phyloP scores from a whole-genome alignment of 2,329 filamentous ascomycete genomes.

The Talaromyces sp. region DNA sequence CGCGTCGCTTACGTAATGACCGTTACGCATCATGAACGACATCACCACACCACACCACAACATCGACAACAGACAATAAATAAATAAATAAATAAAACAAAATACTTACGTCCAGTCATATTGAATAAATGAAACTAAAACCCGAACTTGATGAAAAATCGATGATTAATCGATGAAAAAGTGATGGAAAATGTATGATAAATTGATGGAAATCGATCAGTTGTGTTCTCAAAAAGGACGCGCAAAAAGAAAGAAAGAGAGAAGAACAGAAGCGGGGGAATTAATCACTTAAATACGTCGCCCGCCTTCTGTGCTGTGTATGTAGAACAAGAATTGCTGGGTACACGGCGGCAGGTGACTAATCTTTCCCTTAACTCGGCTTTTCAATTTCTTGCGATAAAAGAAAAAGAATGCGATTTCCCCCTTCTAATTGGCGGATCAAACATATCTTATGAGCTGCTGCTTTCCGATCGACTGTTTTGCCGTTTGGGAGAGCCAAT shows the following conservation, averaged over 20 bases:
- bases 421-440: conserved; percentile 30
- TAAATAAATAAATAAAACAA: neutral
- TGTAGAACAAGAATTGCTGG: neutral
- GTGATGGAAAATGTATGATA: conserved; percentile 8
- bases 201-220: neutral
- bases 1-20: conserved; percentile 10
- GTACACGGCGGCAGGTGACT: conserved; percentile 14
- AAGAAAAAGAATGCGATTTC: conserved; percentile 16
- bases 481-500: neutral
- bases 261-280: conserved; percentile 15
- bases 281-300: conserved; percentile 18
- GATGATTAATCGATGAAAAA: conserved; percentile 6
- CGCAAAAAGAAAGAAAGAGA: conserved; percentile 16
- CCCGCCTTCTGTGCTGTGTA: neutral
- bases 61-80: neutral
- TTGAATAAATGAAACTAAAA: conserved; percentile 17
- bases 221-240: neutral
- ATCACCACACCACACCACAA: neutral
- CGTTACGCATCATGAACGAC: neutral
- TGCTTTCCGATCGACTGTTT: conserved; percentile 32
- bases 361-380: conserved; percentile 19
- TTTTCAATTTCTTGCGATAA: neutral
- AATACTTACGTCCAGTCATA: conserved; percentile 41
- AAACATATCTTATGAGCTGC: conserved; percentile 39
- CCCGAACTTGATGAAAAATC: neutral